Evolutionary conservation across 176 grass and related monocot genomes (phyloP).

Genomic region (Bothriochloa decipiens): DNA sequence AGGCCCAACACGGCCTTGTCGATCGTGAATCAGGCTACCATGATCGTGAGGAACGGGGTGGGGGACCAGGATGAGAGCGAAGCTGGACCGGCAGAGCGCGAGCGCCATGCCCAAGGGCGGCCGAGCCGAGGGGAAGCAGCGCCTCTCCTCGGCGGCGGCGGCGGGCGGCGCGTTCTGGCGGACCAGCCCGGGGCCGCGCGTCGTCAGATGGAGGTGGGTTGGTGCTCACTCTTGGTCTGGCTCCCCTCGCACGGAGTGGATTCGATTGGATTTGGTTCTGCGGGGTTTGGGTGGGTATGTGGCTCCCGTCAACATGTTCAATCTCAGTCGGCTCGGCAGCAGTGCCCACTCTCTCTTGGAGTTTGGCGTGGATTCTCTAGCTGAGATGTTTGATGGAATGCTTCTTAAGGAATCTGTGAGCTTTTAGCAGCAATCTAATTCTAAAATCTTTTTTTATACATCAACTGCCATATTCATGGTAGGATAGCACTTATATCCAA

Average conservation of each 20-base stretch:
- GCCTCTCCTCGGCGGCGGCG: too few relatives aligned
- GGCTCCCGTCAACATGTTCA: neutral
- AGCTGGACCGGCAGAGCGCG: slow-evolving; percentile 61
- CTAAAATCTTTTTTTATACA: too few relatives aligned
- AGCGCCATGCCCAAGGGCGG: slow-evolving; percentile 45
- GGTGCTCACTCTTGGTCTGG: slow-evolving; percentile 12
- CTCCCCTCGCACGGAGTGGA: neutral
- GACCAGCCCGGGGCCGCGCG: slow-evolving; percentile 58
- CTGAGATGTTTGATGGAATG: too few relatives aligned
- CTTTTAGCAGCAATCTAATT: too few relatives aligned
- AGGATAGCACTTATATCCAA: too few relatives aligned
- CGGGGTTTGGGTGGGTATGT: slow-evolving; percentile 1
- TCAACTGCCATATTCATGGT: too few relatives aligned
- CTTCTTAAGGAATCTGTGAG: slow-evolving; percentile 22
- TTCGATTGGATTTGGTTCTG: slow-evolving; percentile 31
- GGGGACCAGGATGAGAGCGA: slow-evolving; percentile 42
- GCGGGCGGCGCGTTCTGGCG: slow-evolving; percentile 35
- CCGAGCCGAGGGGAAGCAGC: too few relatives aligned
- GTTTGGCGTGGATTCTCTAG: too few relatives aligned
- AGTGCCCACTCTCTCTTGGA: too few relatives aligned
- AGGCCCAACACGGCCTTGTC: too few relatives aligned
- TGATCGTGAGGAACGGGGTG: slow-evolving; percentile 12
- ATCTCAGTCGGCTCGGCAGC: neutral
- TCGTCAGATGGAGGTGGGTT: slow-evolving; percentile 71
- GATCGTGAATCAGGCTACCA: too few relatives aligned